These are phyloP conservation scores for Metarhizium guizhouense DNA, from an alignment of 2,329 filamentous ascomycete genomes.

Conservation along the genomic window DNA sequence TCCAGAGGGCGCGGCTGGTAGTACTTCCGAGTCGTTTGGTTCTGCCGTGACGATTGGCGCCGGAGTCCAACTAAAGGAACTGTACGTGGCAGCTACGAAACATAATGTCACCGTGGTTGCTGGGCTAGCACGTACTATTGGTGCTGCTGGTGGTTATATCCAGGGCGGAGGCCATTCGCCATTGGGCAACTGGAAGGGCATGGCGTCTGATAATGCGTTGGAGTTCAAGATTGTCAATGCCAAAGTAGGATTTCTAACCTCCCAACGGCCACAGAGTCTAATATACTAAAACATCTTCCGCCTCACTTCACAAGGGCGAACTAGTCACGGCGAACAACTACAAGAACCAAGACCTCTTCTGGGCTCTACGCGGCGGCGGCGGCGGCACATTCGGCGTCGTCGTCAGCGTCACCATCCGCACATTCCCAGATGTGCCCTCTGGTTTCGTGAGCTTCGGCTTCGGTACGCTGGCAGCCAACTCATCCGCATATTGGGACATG, in stretches of 20 bases:
- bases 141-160: conserved; percentile 20
- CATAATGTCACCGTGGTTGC: conserved; percentile 16
- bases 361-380: conserved; percentile 36
- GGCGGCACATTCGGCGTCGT: conserved; percentile 36
- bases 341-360: conserved; percentile 32
- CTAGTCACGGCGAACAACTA: conserved; percentile 22
- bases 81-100: conserved; percentile 14
- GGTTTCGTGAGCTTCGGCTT: conserved; percentile 19
- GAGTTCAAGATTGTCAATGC: conserved; percentile 25
- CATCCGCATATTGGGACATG: conserved; percentile 22
- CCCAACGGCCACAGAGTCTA: neutral
- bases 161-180: conserved; percentile 24
- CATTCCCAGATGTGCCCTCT: conserved; percentile 27
- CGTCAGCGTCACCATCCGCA: conserved; percentile 30
- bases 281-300: neutral
- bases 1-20: no score
- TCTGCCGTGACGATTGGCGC: conserved; percentile 17
- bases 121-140: conserved; percentile 20
- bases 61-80: conserved; percentile 15
- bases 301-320: conserved; percentile 11
- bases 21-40: no score
- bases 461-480: conserved; percentile 16
- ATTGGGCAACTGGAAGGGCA: conserved; percentile 20
- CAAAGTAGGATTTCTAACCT: conserved; percentile 14
- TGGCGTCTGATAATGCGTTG: conserved; percentile 27